These are phyloP conservation scores for Thelonectria rubi DNA, from an alignment of 2,329 filamentous ascomycete species.

Conservation along the genomic window DNA sequence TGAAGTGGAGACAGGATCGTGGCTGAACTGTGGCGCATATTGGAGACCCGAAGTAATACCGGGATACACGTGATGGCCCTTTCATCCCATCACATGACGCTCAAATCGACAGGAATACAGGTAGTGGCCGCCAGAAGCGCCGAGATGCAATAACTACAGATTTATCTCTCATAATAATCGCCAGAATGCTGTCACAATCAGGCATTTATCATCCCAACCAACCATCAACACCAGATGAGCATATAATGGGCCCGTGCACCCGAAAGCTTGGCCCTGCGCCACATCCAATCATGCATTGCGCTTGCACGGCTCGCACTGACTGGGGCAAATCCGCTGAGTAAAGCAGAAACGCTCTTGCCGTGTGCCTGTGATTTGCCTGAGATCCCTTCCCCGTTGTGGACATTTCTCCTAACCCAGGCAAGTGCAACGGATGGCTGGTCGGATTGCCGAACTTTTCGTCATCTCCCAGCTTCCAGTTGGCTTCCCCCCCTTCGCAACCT, in stretches of 20 bases:
- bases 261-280: background rate
- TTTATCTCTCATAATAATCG: conserved; percentile 19
- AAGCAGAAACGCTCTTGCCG: conserved; percentile 13
- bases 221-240: background rate
- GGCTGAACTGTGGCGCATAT: background rate
- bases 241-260: background rate
- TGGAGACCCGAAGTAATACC: conserved; percentile 4
- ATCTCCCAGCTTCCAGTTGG: conserved; percentile 10
- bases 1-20: conserved; percentile 5
- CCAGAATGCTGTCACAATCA: conserved; percentile 21
- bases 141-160: background rate
- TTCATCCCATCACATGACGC: conserved; percentile 2
- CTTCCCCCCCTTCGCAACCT: conserved; percentile 25
- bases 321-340: background rate
- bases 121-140: conserved; percentile 6
- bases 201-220: conserved; percentile 16
- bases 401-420: conserved; percentile 18
- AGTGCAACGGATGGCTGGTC: conserved; percentile 8
- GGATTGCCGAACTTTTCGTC: conserved; percentile 21
- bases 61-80: background rate
- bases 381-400: conserved; percentile 3
- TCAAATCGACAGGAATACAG: background rate
- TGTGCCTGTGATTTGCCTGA: background rate
- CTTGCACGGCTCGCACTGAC: background rate
- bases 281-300: background rate